Base-by-base conservation (phyloP, 2,329 filamentous ascomycete genomes). In the Aspergillus eucalypticola region DNA sequence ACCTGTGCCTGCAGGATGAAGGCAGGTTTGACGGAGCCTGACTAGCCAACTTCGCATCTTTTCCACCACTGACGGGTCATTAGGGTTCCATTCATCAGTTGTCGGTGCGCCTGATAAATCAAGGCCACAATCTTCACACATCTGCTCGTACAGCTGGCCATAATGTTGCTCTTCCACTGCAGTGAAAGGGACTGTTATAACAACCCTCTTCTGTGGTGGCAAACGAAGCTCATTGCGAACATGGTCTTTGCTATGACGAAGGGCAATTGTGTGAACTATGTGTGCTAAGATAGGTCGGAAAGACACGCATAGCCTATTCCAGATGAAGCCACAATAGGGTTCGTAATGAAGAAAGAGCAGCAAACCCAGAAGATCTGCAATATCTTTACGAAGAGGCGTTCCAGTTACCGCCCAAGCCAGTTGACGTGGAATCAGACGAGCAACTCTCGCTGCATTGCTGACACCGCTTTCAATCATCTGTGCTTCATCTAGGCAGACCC, bases 381-480 rank as follows among this genome's bases (percentile, higher is more conserved):
- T 84, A 63, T 92, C 85, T 65, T 92, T 91, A 65, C 90, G 89
- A 39, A 98, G 83, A 0, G 95, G 95, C 0, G 95, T 99, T 44
- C 92, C 95, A 0, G 92, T 94, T 42, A 99, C 88, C 13, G 90
- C 92, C 95, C 95, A 98, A 2, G 92, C 89, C 76, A 96, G 93
- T 64, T 90, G 78, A 27, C 95, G 85, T 48, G 94, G 92, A 62
- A 99, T 89, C 25, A 89, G 80, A 42, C 88, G 86, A 38, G 92
- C 92, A 13, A 97, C 87, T 50, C 83, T 86, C 1, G 95, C 93
- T 27, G 94, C 91, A 66, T 91, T 88, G 67, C 87, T 93, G 3
- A 96, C 88, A 35, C 92, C 92, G 65, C 86, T 94, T 72, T 98
- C 94, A 44, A 98, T 88, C 90, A 96, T 96, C 71, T 99, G 95